phyloP scores from a whole-genome alignment of 1,284 basidiomycete species.

The Albatrellus sp. region DNA sequence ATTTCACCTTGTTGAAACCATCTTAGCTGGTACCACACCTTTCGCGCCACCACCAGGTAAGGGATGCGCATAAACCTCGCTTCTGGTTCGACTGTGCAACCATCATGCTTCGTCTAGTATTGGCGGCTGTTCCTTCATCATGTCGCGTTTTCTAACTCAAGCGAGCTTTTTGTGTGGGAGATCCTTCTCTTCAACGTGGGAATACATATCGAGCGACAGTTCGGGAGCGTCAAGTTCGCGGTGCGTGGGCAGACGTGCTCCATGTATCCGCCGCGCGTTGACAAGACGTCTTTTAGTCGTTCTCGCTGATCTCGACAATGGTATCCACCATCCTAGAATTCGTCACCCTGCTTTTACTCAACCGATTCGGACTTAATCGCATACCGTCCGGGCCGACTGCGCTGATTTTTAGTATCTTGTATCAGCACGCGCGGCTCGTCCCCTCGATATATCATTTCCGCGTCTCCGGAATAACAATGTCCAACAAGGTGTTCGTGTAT shows the following conservation, averaged over 20 bases:
- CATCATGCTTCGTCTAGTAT: slow-evolving; percentile 38
- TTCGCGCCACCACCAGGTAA: slow-evolving; percentile 57
- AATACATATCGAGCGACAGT: slow-evolving; percentile 71
- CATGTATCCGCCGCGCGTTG: not conserved
- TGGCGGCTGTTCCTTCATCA: slow-evolving; percentile 76
- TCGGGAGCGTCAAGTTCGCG: slow-evolving; percentile 83
- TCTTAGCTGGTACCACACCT: slow-evolving; percentile 56
- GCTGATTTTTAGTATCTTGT: slow-evolving; percentile 63
- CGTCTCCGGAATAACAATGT: slow-evolving; percentile 63
- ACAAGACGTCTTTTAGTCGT: slow-evolving; percentile 2
- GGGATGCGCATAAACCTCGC: slow-evolving; percentile 2
- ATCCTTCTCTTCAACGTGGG: slow-evolving; percentile 66
- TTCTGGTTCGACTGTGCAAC: not conserved
- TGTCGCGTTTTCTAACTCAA: slow-evolving; percentile 72
- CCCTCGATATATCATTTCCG: slow-evolving; percentile 67
- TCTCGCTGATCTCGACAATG: slow-evolving; percentile 33
- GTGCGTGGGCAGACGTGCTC: slow-evolving; percentile 31
- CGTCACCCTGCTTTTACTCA: slow-evolving; percentile 45
- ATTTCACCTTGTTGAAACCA: not conserved
- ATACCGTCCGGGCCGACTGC: slow-evolving; percentile 69
- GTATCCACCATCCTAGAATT: slow-evolving; percentile 62
- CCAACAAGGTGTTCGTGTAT: slow-evolving; percentile 44
- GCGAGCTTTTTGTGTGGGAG: slow-evolving; percentile 72
- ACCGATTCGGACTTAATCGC: slow-evolving; percentile 53
- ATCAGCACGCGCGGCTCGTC: slow-evolving; percentile 69